Evolutionary conservation across 345 rosid genomes (phyloP), one percentile per base, ranked within the genome.

Genomic region (Erucastrum elatum): DNA sequence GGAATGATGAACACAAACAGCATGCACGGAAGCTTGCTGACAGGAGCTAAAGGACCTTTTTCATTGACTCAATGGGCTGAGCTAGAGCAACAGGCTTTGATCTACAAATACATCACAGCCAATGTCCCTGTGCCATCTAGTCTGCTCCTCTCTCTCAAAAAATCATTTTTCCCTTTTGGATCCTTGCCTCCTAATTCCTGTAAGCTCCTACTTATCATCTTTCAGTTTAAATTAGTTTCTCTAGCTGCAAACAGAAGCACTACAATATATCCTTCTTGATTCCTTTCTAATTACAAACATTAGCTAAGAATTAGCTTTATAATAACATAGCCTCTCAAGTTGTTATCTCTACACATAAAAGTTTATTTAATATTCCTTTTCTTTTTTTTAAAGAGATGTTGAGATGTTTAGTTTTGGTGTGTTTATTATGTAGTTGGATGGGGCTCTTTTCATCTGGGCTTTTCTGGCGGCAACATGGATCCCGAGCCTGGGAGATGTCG

Each of bases 401-500:
- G 65, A 41, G 35, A 56, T 11, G 60, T 51, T 67, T 2, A 4
- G 15, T 34, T 71, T 6, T 74, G 56, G 39, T 61, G 60, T 72
- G 46, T 68, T 9, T 60, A 29, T 44, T 65, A 17, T 44, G 51
- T 33, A 92, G 98, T 83, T 86, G 90, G 90, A 68, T 94, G 95
- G 95, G 90, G 96, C 59, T 25, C 85, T 75, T 88, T 90, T 86
- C 94, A 90, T 79, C 85, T 92, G 78, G 97, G 98, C 12, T 94
- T 85, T 85, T 86, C 95, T 0, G 86, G 90, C 30, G 86, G 84
- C 72, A 92, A 80, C 84, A 84, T 85, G 58, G 98, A 94, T 84
- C 94, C 98, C 17, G 98, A 94, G 74, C 98, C 98, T 0, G 98
- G 98, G 65, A 84, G 98, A 84, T 94, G 98, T 69, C 89, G 98